phyloP scores from a whole-genome alignment of 805 yeast species.

The Barnettozyma salicaria region DNA sequence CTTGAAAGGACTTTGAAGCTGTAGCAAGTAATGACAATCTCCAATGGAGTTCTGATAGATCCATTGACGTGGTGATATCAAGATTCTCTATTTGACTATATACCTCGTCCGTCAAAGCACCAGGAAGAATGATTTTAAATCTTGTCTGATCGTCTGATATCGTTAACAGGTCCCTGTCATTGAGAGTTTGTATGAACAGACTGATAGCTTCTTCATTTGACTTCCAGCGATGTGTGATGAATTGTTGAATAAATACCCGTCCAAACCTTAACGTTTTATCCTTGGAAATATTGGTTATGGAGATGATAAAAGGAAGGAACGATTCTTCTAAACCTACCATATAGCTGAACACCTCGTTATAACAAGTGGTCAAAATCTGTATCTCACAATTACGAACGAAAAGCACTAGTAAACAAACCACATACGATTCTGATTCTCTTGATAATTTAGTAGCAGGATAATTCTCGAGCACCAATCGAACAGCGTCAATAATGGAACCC shows the following conservation, averaged over 20 bases:
- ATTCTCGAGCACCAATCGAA: slow-evolving; percentile 12
- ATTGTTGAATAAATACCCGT: slow-evolving; percentile 45
- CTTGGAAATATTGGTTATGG: slow-evolving; percentile 35
- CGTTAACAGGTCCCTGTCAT: slow-evolving; percentile 23
- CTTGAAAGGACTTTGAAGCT: slow-evolving; percentile 27
- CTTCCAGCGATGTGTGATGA: slow-evolving; percentile 39
- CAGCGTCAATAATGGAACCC: slow-evolving; percentile 29
- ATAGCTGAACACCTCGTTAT: slow-evolving; percentile 37
- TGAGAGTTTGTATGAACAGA: slow-evolving; percentile 36
- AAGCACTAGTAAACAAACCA: slow-evolving; percentile 42
- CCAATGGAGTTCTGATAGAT: slow-evolving; percentile 45
- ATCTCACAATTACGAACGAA: slow-evolving; percentile 52
- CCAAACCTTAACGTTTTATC: slow-evolving; percentile 39
- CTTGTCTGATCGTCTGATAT: slow-evolving; percentile 11
- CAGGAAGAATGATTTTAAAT: slow-evolving; percentile 17
- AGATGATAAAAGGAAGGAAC: slow-evolving; percentile 43
- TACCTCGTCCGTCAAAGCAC: slow-evolving; percentile 10
- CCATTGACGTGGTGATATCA: slow-evolving; percentile 6
- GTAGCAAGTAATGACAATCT: slow-evolving; percentile 38
- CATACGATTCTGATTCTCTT: slow-evolving; percentile 12
- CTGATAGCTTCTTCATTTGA: slow-evolving; percentile 32
- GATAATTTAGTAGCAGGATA: slow-evolving; percentile 1
- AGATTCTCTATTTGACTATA: slow-evolving; percentile 10
- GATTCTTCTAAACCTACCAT: slow-evolving; percentile 31
- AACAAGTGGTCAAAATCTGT: slow-evolving; percentile 40